phyloP scores from a whole-genome alignment of 345 rosid species.

The Euphorbia pulcherrima region DNA sequence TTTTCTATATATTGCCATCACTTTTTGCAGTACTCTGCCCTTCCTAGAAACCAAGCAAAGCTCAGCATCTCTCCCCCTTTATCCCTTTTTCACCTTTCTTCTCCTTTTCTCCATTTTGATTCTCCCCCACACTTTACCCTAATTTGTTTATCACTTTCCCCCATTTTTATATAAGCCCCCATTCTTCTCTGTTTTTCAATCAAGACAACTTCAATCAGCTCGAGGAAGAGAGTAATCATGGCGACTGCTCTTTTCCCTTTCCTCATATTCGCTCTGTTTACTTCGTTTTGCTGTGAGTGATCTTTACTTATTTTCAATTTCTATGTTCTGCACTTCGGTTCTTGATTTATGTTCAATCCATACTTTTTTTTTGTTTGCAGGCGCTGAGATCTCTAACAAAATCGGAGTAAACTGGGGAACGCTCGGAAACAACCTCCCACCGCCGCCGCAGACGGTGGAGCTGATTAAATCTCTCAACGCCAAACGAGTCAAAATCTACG shows the following conservation, averaged over 20 bases:
- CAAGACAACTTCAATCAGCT: not conserved
- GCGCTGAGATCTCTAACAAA: constrained; percentile 43
- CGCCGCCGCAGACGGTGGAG: constrained; percentile 41
- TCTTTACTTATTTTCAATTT: not conserved
- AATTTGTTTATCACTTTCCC: too few relatives aligned
- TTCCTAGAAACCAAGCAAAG: constrained; percentile 16
- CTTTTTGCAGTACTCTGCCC: not conserved
- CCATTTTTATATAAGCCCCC: too few relatives aligned
- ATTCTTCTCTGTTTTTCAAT: not conserved
- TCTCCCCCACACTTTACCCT: too few relatives aligned
- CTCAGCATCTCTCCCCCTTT: not conserved
- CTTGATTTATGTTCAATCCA: too few relatives aligned
- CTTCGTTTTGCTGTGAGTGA: constrained; percentile 9
- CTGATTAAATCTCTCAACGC: constrained; percentile 55
- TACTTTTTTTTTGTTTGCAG: constrained; percentile 18
- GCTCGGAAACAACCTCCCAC: constrained; percentile 69
- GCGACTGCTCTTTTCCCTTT: not conserved
- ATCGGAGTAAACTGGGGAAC: constrained; percentile 79
- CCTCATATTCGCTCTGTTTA: constrained; percentile 15
- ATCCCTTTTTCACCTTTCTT: not conserved
- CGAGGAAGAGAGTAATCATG: not conserved
- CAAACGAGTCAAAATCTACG: constrained; percentile 63
- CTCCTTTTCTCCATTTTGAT: not conserved
- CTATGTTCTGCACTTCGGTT: not conserved
- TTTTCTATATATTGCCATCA: not conserved